Conservation (phyloP, 1,284 basidiomycete species). For the Nidula niveotomentosa region DNA sequence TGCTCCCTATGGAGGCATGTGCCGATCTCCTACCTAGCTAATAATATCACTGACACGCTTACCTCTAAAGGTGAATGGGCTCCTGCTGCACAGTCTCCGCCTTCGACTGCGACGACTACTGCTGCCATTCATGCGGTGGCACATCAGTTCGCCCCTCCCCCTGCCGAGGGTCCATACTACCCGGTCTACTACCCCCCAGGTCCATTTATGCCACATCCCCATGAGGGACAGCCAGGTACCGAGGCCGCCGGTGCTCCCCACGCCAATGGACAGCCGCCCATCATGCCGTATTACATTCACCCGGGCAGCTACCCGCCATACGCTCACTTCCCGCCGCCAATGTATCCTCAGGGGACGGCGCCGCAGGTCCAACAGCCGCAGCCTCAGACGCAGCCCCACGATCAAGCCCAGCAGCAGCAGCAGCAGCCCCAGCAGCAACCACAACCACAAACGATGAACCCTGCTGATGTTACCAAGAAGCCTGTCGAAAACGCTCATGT, state of each 20-base stretch:
- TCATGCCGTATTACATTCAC: slow-evolving; percentile 44
- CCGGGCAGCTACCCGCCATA: slow-evolving; percentile 31
- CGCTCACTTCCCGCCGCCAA: slow-evolving; percentile 28
- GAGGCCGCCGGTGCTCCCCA: slow-evolving; percentile 33
- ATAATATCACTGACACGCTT: background rate
- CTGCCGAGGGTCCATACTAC: slow-evolving; percentile 50
- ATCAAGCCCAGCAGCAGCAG: slow-evolving; percentile 8
- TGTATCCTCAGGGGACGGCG: slow-evolving; percentile 24
- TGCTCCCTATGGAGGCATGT: slow-evolving; percentile 12
- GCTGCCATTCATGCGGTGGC: slow-evolving; percentile 34
- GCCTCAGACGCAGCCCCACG: slow-evolving; percentile 8
- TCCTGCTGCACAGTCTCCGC: slow-evolving; percentile 22
- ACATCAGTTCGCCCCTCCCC: slow-evolving; percentile 32
- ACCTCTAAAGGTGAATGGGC: slow-evolving; percentile 30
- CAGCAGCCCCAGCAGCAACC: slow-evolving; percentile 12
- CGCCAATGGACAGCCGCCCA: slow-evolving; percentile 37
- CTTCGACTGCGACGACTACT: slow-evolving; percentile 27
- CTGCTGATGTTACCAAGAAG: slow-evolving; percentile 23
- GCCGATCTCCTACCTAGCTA: slow-evolving; percentile 1
- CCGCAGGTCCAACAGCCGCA: background rate
- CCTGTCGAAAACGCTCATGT: slow-evolving; percentile 9
- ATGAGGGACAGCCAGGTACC: slow-evolving; percentile 38
- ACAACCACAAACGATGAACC: slow-evolving; percentile 21
- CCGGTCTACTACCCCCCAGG: slow-evolving; percentile 53
- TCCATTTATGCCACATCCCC: slow-evolving; percentile 31